phyloP scores from a whole-genome alignment of 2,329 filamentous ascomycete genomes.

The Diaporthe sp. region DNA sequence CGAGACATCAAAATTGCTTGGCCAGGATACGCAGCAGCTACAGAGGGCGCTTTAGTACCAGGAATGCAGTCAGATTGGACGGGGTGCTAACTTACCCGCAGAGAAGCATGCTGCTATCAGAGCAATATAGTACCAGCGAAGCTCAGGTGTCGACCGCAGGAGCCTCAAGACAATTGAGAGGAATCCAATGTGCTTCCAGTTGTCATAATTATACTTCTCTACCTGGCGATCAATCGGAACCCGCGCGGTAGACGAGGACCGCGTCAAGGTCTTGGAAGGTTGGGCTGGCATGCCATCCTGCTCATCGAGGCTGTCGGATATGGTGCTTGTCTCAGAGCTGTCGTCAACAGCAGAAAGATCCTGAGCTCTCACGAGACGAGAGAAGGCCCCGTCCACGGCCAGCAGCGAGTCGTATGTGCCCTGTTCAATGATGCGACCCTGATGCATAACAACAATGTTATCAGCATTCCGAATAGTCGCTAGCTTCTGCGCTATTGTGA shows the following conservation, averaged over 20 bases:
- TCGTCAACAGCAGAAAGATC: neutral
- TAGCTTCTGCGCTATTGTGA: neutral
- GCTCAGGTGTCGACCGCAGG: neutral
- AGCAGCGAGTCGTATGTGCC: slow-evolving; percentile 2
- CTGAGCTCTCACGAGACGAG: neutral
- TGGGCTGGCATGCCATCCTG: neutral
- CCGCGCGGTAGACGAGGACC: neutral
- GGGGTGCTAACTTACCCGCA: neutral
- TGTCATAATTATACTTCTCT: neutral
- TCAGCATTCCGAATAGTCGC: neutral
- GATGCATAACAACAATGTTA: slow-evolving; percentile 1
- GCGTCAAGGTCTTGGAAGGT: neutral
- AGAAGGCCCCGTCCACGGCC: neutral
- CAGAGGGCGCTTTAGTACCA: neutral
- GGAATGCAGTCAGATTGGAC: neutral
- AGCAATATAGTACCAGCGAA: neutral
- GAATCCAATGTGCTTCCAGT: neutral
- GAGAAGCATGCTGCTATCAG: neutral
- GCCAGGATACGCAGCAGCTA: neutral
- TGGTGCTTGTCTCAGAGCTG: neutral
- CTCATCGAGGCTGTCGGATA: neutral
- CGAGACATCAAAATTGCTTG: slow-evolving; percentile 1
- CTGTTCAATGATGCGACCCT: neutral
- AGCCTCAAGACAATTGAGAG: neutral
- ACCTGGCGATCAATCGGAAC: neutral